phyloP scores from a whole-genome alignment of 257 asterid species.

The Anisodus tanguticus region DNA sequence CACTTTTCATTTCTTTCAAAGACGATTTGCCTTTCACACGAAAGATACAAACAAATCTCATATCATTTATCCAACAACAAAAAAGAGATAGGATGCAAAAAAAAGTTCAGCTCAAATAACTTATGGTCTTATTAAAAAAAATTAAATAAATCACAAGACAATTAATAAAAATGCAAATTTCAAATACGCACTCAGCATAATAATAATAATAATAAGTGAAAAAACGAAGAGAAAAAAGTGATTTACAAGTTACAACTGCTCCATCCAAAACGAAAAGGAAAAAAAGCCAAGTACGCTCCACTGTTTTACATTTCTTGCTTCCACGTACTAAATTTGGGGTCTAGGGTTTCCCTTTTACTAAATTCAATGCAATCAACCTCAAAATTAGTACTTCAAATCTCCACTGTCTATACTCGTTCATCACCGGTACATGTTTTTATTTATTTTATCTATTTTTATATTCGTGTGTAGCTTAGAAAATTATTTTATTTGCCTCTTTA shows the following conservation, averaged over 20 bases:
- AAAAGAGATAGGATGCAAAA: background rate
- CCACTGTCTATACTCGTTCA: background rate
- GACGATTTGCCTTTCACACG: background rate
- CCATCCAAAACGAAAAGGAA: background rate
- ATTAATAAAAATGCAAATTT: too few relatives aligned
- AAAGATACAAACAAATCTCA: background rate
- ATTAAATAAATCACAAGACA: too few relatives aligned
- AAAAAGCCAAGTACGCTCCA: too few relatives aligned
- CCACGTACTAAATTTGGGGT: conserved; percentile 42
- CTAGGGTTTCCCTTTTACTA: conserved; percentile 37
- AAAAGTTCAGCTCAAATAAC: background rate
- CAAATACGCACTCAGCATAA: too few relatives aligned
- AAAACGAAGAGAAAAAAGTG: background rate
- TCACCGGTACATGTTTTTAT: background rate
- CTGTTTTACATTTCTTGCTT: background rate
- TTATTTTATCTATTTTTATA: background rate
- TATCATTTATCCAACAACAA: background rate
- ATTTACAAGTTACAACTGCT: background rate
- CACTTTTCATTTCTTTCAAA: background rate
- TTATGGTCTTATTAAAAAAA: background rate
- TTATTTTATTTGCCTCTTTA: background rate
- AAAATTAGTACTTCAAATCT: conserved; percentile 29
- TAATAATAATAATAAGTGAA: too few relatives aligned
- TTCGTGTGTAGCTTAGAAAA: background rate
- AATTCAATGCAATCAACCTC: conserved; percentile 11